Percentiles rank a stretch among this genome's conserved stretches.
Evolutionary conservation across 352 stramenopile genomes (phyloP).

Genomic region (Phytophthora crassamura): DNA sequence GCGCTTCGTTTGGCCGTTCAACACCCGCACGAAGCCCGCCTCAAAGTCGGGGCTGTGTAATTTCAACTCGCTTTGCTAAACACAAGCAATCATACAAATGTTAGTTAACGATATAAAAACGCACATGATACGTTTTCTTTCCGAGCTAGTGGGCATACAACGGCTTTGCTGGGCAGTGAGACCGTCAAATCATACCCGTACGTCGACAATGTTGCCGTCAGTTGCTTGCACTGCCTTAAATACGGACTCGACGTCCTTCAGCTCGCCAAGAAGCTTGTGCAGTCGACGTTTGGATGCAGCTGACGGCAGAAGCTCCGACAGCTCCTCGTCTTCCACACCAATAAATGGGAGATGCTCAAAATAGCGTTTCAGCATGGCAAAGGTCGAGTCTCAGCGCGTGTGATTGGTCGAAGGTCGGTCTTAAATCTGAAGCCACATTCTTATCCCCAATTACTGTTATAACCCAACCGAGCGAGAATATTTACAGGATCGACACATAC

Average conservation of each 20-base stretch:
- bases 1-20: no score
- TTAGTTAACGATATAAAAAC: no score
- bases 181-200: constrained; percentile 14
- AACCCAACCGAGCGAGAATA: not conserved
- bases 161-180: not conserved
- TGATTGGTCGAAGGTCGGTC: constrained; percentile 1
- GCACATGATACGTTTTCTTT: no score
- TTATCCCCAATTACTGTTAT: not conserved
- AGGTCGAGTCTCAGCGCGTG: not conserved
- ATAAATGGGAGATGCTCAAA: constrained; percentile 11
- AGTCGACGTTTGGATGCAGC: not conserved
- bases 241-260: constrained; percentile 11
- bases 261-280: not conserved
- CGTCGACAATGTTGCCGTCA: not conserved
- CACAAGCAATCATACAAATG: no score
- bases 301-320: not conserved
- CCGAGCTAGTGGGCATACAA: not conserved
- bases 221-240: constrained; percentile 4
- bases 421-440: not conserved
- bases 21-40: no score
- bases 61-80: no score
- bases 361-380: constrained; percentile 1
- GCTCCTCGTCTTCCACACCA: constrained; percentile 2
- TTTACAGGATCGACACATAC: not conserved
- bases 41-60: no score